A percentile compares a stretch with the other conserved stretches of the same genome.
These are phyloP conservation scores for Anthracocystis setariae DNA, from an alignment of 1,284 basidiomycete species.

Conservation along the genomic window DNA sequence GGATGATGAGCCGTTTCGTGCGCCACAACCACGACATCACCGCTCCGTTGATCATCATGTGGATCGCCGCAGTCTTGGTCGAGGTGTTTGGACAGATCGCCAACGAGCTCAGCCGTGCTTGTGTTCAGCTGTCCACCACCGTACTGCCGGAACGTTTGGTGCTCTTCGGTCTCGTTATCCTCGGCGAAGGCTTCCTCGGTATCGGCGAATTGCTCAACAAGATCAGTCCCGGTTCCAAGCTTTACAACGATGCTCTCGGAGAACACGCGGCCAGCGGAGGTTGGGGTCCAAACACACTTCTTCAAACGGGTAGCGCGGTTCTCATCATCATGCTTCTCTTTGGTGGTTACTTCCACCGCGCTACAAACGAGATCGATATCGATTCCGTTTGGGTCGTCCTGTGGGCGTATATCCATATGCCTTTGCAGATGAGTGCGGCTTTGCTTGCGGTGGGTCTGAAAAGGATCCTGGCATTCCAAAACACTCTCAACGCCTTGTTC, in stretches of 20 bases:
- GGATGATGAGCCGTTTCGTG: slow-evolving; percentile 36
- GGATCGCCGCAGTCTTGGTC: slow-evolving; percentile 34
- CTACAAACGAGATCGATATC: slow-evolving; percentile 25
- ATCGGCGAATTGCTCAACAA: slow-evolving; percentile 39
- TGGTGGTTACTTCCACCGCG: slow-evolving; percentile 41
- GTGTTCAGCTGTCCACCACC: slow-evolving; percentile 21
- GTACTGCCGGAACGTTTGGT: slow-evolving; percentile 38
- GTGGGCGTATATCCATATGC: slow-evolving; percentile 42
- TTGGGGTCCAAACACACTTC: slow-evolving; percentile 36
- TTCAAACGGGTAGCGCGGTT: slow-evolving; percentile 31
- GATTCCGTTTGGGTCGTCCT: slow-evolving; percentile 22
- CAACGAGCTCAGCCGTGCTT: slow-evolving; percentile 26
- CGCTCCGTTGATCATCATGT: slow-evolving; percentile 36
- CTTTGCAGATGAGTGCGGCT: slow-evolving; percentile 45
- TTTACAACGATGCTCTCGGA: slow-evolving; percentile 3
- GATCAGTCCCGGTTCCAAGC: slow-evolving; percentile 41
- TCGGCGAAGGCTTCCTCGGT: slow-evolving; percentile 47
- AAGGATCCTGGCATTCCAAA: slow-evolving; percentile 41
- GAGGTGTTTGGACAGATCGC: slow-evolving; percentile 24
- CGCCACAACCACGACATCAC: slow-evolving; percentile 12
- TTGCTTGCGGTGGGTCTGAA: slow-evolving; percentile 42
- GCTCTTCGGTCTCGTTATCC: slow-evolving; percentile 44
- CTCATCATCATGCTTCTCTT: slow-evolving; percentile 46
- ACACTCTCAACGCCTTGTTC: slow-evolving; percentile 32
- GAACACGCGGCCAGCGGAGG: slow-evolving; percentile 31